These are phyloP conservation scores for Phytopythium litorale DNA, from an alignment of 352 stramenopile genomes.

Conservation along the genomic window DNA sequence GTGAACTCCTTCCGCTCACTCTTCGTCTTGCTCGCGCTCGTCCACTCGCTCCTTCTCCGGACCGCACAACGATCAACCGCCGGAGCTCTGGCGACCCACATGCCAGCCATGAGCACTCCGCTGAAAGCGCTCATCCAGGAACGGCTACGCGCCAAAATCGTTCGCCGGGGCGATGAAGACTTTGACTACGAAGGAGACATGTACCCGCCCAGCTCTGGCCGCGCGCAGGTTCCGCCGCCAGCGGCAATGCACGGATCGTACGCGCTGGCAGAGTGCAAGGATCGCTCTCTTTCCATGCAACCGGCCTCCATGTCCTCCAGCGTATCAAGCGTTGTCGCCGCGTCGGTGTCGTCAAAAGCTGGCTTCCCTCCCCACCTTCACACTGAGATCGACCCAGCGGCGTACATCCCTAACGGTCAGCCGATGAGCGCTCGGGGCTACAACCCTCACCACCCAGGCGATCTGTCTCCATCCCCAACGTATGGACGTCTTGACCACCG, in stretches of 20 bases:
- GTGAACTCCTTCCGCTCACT: slow-evolving; percentile 11
- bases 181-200: slow-evolving; percentile 13
- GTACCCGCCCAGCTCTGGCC: slow-evolving; percentile 1
- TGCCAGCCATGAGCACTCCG: slow-evolving; percentile 45
- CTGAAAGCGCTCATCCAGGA: slow-evolving; percentile 74
- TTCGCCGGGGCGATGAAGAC: slow-evolving; percentile 24
- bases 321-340: too few relatives aligned
- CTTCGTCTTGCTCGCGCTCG: slow-evolving; percentile 14
- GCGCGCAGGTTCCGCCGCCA: not conserved
- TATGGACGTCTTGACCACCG: slow-evolving; percentile 8
- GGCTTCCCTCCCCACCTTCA: slow-evolving; percentile 18
- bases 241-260: not conserved
- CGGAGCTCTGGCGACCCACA: not conserved
- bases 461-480: not conserved
- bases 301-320: not conserved
- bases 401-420: slow-evolving; percentile 13
- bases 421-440: slow-evolving; percentile 4
- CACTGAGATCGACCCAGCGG: slow-evolving; percentile 24
- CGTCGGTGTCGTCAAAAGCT: not conserved
- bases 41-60: slow-evolving; percentile 4
- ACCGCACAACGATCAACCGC: not conserved
- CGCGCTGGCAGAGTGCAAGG: not conserved
- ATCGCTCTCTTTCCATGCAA: not conserved
- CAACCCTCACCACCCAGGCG: not conserved
- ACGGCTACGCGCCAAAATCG: slow-evolving; percentile 64